These are phyloP conservation scores for Aureobasidium sp. DNA, from an alignment of 2,329 filamentous ascomycete genomes.

Conservation along the genomic window DNA sequence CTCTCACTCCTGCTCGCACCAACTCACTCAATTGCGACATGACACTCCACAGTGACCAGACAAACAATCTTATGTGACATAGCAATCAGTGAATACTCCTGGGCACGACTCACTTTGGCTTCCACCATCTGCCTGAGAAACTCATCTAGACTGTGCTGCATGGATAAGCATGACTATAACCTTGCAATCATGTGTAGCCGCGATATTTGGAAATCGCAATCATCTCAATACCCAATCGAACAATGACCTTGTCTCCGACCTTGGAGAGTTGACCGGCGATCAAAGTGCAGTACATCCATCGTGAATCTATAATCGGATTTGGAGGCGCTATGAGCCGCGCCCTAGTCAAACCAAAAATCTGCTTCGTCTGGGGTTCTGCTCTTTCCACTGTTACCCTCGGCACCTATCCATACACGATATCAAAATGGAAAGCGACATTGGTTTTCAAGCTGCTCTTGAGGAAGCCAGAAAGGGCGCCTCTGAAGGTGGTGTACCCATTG, in stretches of 20 bases:
- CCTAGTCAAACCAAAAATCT: slow-evolving; percentile 5
- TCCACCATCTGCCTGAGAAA: not conserved
- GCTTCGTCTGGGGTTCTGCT: not conserved
- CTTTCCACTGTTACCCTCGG: not conserved
- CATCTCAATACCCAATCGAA: not conserved
- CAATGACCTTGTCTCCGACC: not conserved
- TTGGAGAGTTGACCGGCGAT: not conserved
- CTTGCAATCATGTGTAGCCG: not conserved
- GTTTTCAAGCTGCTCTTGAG: slow-evolving; percentile 49
- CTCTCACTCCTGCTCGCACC: not conserved
- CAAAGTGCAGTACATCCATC: not conserved
- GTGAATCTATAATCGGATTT: not conserved
- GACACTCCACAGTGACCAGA: not conserved
- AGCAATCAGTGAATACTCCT: not conserved
- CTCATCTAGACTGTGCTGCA: not conserved
- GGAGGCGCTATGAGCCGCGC: not conserved
- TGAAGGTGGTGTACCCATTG: slow-evolving; percentile 39
- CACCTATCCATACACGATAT: not conserved
- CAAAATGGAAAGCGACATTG: slow-evolving; percentile 22
- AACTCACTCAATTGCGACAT: not conserved
- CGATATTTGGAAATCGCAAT: not conserved
- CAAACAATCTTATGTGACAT: not conserved
- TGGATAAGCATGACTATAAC: not conserved
- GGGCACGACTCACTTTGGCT: not conserved
- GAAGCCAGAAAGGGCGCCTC: slow-evolving; percentile 46